Base-by-base conservation (phyloP, 768 basidiomycete genomes). In the Kockovaella imperatae region DNA sequence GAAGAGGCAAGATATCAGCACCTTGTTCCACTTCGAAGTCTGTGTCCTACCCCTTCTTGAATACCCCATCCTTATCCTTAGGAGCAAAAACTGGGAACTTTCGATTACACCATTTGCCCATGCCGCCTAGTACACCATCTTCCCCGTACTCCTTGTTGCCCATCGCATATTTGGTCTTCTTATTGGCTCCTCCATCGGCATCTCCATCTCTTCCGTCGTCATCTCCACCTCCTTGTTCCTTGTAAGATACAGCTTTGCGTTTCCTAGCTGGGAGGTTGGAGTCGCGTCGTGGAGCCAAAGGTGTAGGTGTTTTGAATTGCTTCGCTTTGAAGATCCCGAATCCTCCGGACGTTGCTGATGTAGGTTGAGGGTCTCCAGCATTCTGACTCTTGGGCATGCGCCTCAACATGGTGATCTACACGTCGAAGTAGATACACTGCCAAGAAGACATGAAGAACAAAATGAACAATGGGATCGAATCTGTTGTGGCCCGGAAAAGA, bases 171-270 rank as follows among this genome's bases (percentile, higher is more conserved):
- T 78, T 83, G 63, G 80, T 82, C 75, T 81, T 84, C 71, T 80
- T 84, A 72, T 78, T 82, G 49, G 73, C 74, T 23, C 24, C 68
- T 0, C 50, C 62, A 25, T 47, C 51, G 5, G 50, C 56, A 42
- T 66, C 61, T 6, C 51, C 80, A 18, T 79, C 77, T n/a, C n/a
- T n/a, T n/a, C n/a, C n/a, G 41, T 75, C 80, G 41, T 80, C 79
- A 5, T 71, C 71, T 35, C 71, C 70, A 17, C 55, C 59, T 4
- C 56, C 56, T 53, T 56, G 58, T 38, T 54, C 67, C 59, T 84
- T 86, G 76, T 93, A 93, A 0, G 84, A 87, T 20, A 89, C 81
- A 11, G 86, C 81, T 62, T 87, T 91, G 42, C 89, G 80, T 69
- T 93, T 95, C 21, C 89, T 78, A 4, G 54, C 41, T 3, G 60